Percentiles rank a stretch among this genome's conserved stretches.
Conservation (phyloP, 257 asterid genomes). For the Primulina huaijiensis region DNA sequence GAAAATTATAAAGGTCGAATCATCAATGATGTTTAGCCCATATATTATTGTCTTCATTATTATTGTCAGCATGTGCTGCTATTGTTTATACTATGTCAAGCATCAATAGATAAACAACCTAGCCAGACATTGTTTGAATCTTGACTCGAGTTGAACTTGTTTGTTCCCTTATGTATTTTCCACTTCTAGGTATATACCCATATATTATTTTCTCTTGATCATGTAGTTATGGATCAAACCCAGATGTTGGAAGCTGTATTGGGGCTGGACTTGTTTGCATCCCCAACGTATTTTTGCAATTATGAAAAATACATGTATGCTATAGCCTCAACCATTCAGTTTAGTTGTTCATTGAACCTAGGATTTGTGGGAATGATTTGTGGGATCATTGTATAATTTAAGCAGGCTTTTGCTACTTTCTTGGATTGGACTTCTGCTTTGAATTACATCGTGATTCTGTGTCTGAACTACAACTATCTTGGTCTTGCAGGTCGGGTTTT, state of each 20-base stretch:
- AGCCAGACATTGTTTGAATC: neutral
- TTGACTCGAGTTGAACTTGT: neutral
- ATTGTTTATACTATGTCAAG: too few relatives aligned
- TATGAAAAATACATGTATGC: neutral
- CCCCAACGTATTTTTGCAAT: neutral
- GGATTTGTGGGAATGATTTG: neutral
- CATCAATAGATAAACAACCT: too few relatives aligned
- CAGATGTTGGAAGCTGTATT: neutral
- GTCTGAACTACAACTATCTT: conserved; percentile 6
- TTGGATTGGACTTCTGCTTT: neutral
- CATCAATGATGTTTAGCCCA: too few relatives aligned
- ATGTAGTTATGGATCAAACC: neutral
- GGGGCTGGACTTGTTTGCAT: too few relatives aligned
- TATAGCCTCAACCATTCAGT: neutral
- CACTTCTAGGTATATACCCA: neutral
- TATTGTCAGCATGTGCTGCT: too few relatives aligned
- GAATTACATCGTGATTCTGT: neutral
- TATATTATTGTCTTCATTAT: too few relatives aligned
- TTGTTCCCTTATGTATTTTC: neutral
- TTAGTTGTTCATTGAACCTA: neutral
- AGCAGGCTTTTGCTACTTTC: neutral
- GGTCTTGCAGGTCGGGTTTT: conserved; percentile 46
- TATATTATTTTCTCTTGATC: neutral
- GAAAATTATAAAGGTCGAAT: too few relatives aligned
- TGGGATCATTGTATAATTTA: neutral